These are phyloP conservation scores for Aureobasidium leucospermi DNA, from an alignment of 2,329 filamentous ascomycete species.

Conservation along the genomic window DNA sequence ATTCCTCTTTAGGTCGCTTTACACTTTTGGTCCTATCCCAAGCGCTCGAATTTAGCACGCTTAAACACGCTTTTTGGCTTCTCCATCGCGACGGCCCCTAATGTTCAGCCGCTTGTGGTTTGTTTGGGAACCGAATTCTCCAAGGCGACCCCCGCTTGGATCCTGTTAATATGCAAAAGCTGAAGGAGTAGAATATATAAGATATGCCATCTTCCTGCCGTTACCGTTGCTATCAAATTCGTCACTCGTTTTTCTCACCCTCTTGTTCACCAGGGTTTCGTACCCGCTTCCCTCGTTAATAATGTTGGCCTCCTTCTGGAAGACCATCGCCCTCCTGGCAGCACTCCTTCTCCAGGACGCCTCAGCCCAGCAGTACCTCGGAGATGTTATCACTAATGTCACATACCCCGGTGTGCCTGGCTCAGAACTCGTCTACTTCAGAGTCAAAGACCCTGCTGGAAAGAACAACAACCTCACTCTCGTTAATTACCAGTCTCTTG, in stretches of 20 bases:
- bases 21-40: neutral
- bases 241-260: neutral
- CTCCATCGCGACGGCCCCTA: neutral
- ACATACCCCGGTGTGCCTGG: conserved; percentile 26
- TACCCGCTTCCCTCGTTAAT: neutral
- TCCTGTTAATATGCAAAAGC: neutral
- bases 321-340: conserved; percentile 1
- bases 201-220: neutral
- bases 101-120: conserved; percentile 10
- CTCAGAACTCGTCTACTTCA: conserved; percentile 28
- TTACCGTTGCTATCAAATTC: conserved; percentile 4
- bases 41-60: conserved; percentile 1
- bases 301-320: conserved; percentile 8
- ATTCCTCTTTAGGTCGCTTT: conserved; percentile 8
- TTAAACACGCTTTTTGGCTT: conserved; percentile 6
- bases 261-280: neutral
- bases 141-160: neutral
- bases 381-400: conserved; percentile 24
- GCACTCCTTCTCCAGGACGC: conserved; percentile 2
- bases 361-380: conserved; percentile 25
- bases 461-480: conserved; percentile 25
- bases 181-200: conserved; percentile 4
- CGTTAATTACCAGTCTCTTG: conserved; percentile 29
- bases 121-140: neutral
- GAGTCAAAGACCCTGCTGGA: conserved; percentile 23